Base-by-base conservation (phyloP, 2,329 filamentous ascomycete species). In the Exophiala phaeomuriformis region DNA sequence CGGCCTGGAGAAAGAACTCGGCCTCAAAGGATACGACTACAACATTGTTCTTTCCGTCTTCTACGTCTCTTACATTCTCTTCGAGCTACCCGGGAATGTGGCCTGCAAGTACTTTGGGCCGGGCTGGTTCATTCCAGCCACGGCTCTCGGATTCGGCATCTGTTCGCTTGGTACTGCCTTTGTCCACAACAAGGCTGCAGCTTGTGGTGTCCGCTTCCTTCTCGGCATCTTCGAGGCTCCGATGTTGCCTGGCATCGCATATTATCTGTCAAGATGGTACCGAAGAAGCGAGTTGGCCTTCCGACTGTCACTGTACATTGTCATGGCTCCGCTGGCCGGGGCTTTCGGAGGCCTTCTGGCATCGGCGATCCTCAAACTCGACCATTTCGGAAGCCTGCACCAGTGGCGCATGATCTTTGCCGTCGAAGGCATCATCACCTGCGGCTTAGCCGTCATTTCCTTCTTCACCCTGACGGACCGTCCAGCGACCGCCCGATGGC, bases 231-330 rank as follows among this genome's bases (percentile, higher is more conserved):
- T 61, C 46, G 86, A 90, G 67, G 82, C 85, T 0, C 85, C 85
- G 5, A 82, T 89, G 78, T 68, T 88, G 50, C 85, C 85, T 0
- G 85, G 85, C 0, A 86, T 87, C 39, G 83, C 84, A 0, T 89
- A 88, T 67, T 88, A 88, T 62, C 48, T 64, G 42, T 60, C 55
- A 5, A 44, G 57, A 42, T 58, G 51, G 84, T 88, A 88, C 61
- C 74, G 83, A n/a, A 74, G 82, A 32, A 77, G 77, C 47, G 85
- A 89, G 67, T 71, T 88, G 4, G 77, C 81, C 0, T 86, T 86
- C 66, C 77, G 84, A 0, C 71, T 88, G 0, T 79, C 81, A 0
- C 70, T 87, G 1, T 88, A 86, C 68, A 80, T 88, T 51, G 82
- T 86, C 52, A 85, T 82, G 77, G 80, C 83, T 0, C 83, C 84